phyloP scores from a whole-genome alignment of 1,284 basidiomycete genomes.

The Malassezia pachydermatis region DNA sequence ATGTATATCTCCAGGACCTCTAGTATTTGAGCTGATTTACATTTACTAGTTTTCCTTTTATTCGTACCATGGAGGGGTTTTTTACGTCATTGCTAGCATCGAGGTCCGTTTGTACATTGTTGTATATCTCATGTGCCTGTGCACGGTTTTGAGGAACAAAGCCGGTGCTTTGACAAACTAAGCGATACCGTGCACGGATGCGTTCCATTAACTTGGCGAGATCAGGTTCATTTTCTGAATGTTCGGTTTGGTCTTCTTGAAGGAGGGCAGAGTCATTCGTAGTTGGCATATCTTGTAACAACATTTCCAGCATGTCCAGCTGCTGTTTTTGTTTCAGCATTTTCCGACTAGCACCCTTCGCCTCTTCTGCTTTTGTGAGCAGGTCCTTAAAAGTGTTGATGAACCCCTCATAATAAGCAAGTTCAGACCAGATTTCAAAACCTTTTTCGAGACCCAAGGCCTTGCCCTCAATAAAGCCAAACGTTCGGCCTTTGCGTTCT shows the following conservation, averaged over 20 bases:
- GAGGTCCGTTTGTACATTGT: neutral
- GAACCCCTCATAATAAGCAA: slow-evolving; percentile 82
- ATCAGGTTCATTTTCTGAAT: slow-evolving; percentile 32
- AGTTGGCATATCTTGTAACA: slow-evolving; percentile 65
- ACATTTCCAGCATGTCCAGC: slow-evolving; percentile 58
- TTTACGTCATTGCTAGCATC: neutral
- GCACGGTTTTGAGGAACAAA: neutral
- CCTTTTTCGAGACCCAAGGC: slow-evolving; percentile 79
- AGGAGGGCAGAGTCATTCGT: slow-evolving; percentile 47
- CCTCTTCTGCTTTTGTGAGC: slow-evolving; percentile 15
- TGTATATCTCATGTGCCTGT: neutral
- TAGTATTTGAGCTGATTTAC: slow-evolving; percentile 13
- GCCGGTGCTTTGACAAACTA: slow-evolving; percentile 72
- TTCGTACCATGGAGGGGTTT: neutral
- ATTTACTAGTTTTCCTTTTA: slow-evolving; percentile 11
- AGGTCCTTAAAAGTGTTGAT: slow-evolving; percentile 58
- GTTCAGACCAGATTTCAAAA: slow-evolving; percentile 91
- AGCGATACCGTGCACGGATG: slow-evolving; percentile 77
- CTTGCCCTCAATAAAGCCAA: slow-evolving; percentile 84
- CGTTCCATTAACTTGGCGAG: slow-evolving; percentile 70
- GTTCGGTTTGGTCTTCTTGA: slow-evolving; percentile 15
- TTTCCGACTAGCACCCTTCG: slow-evolving; percentile 25
- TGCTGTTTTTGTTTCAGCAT: slow-evolving; percentile 54
- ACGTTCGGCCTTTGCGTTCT: slow-evolving; percentile 69
- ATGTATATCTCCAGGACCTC: no score